Percentiles rank a stretch among this genome's conserved stretches.
These are phyloP conservation scores for Dissophora globulifera DNA, from an alignment of 192 early-diverging fungal species.

Conservation along the genomic window DNA sequence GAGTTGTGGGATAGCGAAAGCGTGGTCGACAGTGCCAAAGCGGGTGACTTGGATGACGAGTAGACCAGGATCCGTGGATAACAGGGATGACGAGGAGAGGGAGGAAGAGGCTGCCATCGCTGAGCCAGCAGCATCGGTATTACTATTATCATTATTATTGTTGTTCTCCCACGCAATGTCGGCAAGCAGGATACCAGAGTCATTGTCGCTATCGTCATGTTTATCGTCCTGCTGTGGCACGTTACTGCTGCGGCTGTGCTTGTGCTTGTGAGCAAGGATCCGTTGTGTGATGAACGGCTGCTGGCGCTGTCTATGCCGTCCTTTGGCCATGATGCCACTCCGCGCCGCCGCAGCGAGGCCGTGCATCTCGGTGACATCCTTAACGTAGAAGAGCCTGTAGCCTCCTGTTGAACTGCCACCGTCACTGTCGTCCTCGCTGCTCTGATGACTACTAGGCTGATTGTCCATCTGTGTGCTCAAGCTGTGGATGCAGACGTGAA, in stretches of 20 bases:
- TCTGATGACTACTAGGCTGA: no score
- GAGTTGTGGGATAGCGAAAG: slow-evolving; percentile 26
- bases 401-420: background rate
- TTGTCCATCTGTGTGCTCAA: background rate
- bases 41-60: slow-evolving; percentile 45
- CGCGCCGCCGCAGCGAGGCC: slow-evolving; percentile 23
- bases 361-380: slow-evolving; percentile 50
- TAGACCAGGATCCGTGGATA: slow-evolving; percentile 7
- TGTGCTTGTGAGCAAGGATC: no score
- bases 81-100: no score
- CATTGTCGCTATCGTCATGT: no score
- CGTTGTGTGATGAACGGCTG: slow-evolving; percentile 10
- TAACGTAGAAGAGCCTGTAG: slow-evolving; percentile 28
- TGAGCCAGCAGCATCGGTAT: background rate
- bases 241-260: no score
- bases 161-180: background rate
- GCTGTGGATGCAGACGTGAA: slow-evolving; percentile 17
- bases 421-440: background rate
- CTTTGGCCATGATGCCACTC: background rate
- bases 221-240: background rate
- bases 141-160: no score
- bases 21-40: slow-evolving; percentile 47
- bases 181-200: background rate
- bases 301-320: slow-evolving; percentile 6
- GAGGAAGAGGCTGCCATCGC: background rate